Conservation (phyloP, 192 early-diverging fungal species). For the Chytriomyces hyalinus region DNA sequence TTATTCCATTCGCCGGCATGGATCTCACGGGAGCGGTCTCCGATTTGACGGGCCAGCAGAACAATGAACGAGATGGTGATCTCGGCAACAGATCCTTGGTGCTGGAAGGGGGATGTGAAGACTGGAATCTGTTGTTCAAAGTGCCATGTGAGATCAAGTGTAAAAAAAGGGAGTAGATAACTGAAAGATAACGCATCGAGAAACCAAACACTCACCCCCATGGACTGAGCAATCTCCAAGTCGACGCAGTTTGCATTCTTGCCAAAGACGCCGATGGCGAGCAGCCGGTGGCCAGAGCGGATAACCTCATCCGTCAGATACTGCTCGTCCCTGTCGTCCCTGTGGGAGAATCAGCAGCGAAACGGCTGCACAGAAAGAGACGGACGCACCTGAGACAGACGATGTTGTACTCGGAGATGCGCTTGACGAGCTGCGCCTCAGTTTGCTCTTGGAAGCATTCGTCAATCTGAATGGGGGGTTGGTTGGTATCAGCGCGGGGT, state of each 20-base stretch:
- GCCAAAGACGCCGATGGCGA: constrained; percentile 53
- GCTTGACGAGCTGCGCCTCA: constrained; percentile 51
- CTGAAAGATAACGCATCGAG: constrained; percentile 28
- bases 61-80: constrained; percentile 53
- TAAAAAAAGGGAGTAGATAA: constrained; percentile 38
- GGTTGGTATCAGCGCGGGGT: neutral
- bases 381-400: constrained; percentile 45
- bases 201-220: constrained; percentile 44
- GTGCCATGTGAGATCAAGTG: constrained; percentile 34
- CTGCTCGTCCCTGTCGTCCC: constrained; percentile 34
- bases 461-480: constrained; percentile 31
- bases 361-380: neutral
- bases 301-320: constrained; percentile 54
- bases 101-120: constrained; percentile 54
- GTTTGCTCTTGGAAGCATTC: constrained; percentile 38
- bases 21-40: constrained; percentile 53
- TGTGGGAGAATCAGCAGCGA: neutral
- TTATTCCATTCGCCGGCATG: constrained; percentile 60
- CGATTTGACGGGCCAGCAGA: constrained; percentile 51
- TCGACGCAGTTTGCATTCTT: constrained; percentile 44
- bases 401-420: constrained; percentile 52
- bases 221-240: constrained; percentile 43
- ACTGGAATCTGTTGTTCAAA: constrained; percentile 45
- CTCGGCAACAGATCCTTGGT: constrained; percentile 52
- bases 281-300: constrained; percentile 46